Conservation (phyloP, 345 rosid genomes). For the Balakata baccata region DNA sequence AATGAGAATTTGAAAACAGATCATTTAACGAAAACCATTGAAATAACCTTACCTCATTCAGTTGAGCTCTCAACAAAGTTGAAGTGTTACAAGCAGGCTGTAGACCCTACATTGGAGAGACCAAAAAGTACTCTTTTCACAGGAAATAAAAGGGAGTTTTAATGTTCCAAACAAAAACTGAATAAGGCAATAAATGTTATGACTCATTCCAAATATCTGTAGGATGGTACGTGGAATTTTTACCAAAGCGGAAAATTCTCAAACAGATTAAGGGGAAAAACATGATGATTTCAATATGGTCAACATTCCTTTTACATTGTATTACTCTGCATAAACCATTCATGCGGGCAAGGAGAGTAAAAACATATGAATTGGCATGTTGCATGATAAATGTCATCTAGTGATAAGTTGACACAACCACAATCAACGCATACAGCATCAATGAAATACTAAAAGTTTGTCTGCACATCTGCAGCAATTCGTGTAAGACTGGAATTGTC, state of each 20-base stretch:
- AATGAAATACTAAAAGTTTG: neutral
- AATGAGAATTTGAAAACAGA: constrained; percentile 32
- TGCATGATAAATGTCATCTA: no score
- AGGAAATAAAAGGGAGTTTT: neutral
- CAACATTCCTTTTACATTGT: neutral
- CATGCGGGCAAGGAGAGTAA: neutral
- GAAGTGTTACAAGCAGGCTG: constrained; percentile 38
- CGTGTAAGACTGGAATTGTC: neutral
- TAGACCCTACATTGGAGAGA: constrained; percentile 29
- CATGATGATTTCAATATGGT: neutral
- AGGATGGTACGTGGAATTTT: neutral
- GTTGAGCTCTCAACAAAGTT: constrained; percentile 54
- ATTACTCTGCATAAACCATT: neutral
- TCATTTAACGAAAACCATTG: constrained; percentile 35
- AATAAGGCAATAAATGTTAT: neutral
- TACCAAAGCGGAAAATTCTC: no score
- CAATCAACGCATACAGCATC: neutral
- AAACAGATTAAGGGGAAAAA: neutral
- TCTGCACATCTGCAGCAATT: neutral
- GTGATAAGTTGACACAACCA: no score
- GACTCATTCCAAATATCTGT: neutral
- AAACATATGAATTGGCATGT: neutral
- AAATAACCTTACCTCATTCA: constrained; percentile 55
- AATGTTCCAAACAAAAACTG: neutral
- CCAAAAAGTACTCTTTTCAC: constrained; percentile 9